A percentile compares a stretch with the other conserved stretches of the same genome.
Evolutionary conservation across 495 filamentous ascomycete genomes (phyloP).

Genomic region (Daldinia grandis): DNA sequence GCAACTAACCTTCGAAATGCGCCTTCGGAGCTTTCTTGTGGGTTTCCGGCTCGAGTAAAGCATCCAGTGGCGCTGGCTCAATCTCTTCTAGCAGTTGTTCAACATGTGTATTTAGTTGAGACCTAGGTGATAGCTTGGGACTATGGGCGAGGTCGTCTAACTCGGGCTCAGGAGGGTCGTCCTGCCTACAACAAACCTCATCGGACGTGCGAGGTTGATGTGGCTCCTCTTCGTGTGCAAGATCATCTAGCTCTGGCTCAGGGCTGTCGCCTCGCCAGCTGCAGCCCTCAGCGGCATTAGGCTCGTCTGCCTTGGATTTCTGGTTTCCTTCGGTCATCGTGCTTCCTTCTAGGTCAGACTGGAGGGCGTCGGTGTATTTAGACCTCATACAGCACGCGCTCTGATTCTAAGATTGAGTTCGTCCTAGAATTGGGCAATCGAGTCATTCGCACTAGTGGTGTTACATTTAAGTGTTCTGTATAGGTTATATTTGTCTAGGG

Average conservation of each 20-base stretch:
- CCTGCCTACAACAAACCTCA: constrained; percentile 37
- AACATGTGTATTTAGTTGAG: constrained; percentile 7
- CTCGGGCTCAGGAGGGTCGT: constrained; percentile 42
- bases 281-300: constrained; percentile 26
- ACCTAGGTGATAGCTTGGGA: constrained; percentile 22
- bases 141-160: constrained; percentile 38
- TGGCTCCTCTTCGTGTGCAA: constrained; percentile 11
- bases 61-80: constrained; percentile 2
- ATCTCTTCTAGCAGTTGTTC: not conserved
- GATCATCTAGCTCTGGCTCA: constrained; percentile 25
- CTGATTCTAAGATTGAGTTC: not conserved
- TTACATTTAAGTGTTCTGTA: constrained; percentile 32
- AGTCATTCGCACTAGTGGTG: constrained; percentile 9
- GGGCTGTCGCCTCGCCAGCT: constrained; percentile 34
- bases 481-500: constrained; percentile 30
- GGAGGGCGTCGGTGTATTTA: not conserved
- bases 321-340: constrained; percentile 28
- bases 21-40: constrained; percentile 6
- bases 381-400: not conserved
- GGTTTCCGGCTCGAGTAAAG: not conserved
- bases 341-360: constrained; percentile 29
- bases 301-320: constrained; percentile 15
- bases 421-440: constrained; percentile 21
- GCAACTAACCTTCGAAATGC: constrained; percentile 10
- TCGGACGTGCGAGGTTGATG: constrained; percentile 4